These are phyloP conservation scores for Chlorella sp. DNA, from an alignment of 139 green algal species.

Conservation along the genomic window DNA sequence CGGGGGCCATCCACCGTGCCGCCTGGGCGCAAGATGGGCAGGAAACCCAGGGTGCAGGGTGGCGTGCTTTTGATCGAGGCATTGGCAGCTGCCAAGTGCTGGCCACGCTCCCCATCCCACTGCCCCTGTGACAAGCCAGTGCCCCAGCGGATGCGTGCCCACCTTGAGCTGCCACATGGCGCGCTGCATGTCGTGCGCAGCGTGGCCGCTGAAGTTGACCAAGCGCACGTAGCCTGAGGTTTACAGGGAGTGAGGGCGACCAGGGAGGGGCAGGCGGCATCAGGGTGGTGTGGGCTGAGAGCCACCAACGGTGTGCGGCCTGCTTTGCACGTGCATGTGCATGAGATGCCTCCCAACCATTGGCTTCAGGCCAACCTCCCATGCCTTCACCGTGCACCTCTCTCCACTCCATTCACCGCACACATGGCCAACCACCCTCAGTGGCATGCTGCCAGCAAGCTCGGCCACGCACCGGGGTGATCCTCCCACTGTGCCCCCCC, in stretches of 20 bases:
- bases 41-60: not conserved
- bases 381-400: too few species aligned
- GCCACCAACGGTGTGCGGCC: too few species aligned
- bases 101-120: too few species aligned
- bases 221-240: conserved; percentile 86
- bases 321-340: too few species aligned
- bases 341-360: too few species aligned
- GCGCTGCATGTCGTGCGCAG: conserved; percentile 72
- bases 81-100: not conserved
- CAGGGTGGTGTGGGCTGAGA: not conserved
- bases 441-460: too few species aligned
- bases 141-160: not conserved
- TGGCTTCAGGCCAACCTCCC: too few species aligned
- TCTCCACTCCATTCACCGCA: too few species aligned
- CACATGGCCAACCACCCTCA: too few species aligned
- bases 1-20: not conserved
- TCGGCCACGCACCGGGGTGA: too few species aligned
- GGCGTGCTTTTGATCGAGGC: not conserved
- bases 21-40: not conserved
- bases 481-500: too few species aligned
- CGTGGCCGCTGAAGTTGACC: conserved; percentile 82
- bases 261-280: not conserved
- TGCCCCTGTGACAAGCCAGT: too few species aligned
- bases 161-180: conserved; percentile 83
- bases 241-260: not conserved